phyloP scores from a whole-genome alignment of 2,329 filamentous ascomycete genomes.

The Aaosphaeria arxii region DNA sequence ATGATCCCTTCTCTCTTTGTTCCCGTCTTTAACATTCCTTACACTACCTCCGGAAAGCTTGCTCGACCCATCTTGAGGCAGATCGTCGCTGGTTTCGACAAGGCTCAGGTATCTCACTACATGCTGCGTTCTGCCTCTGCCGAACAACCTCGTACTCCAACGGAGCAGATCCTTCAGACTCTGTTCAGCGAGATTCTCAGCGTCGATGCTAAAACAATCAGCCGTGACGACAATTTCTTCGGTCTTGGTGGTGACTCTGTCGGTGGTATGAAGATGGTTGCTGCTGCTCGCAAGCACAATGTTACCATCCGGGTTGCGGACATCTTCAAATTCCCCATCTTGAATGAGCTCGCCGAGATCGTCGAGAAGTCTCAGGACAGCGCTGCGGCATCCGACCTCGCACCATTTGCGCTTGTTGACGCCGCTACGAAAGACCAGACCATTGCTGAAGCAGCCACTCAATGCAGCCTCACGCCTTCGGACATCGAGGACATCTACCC shows the following conservation, averaged over 20 bases:
- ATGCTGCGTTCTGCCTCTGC: slow-evolving; percentile 13
- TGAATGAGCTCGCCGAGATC: slow-evolving; percentile 49
- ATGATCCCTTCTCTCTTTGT: background rate
- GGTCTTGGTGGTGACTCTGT: slow-evolving; percentile 40
- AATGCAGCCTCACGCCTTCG: slow-evolving; percentile 4
- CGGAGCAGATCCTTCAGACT: slow-evolving; percentile 4
- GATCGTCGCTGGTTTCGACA: slow-evolving; percentile 6
- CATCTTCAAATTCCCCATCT: background rate
- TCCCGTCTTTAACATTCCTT: background rate
- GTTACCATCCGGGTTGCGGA: background rate
- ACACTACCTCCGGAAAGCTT: background rate
- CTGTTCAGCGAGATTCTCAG: slow-evolving; percentile 4
- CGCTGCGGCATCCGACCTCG: slow-evolving; percentile 4
- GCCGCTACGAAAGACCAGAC: background rate
- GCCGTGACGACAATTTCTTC: slow-evolving; percentile 39
- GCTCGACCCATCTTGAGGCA: background rate
- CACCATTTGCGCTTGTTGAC: slow-evolving; percentile 6
- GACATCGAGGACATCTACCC: slow-evolving; percentile 13
- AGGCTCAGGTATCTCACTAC: slow-evolving; percentile 10
- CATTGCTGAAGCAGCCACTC: slow-evolving; percentile 4
- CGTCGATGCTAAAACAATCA: slow-evolving; percentile 13
- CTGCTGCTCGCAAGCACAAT: background rate
- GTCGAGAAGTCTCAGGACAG: slow-evolving; percentile 38
- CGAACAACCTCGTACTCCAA: slow-evolving; percentile 1
- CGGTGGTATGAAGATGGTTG: slow-evolving; percentile 6